Percentiles rank a stretch among this genome's conserved stretches.
These are phyloP conservation scores for Butyriboletus regius DNA, from an alignment of 1,284 basidiomycete species.

Conservation along the genomic window DNA sequence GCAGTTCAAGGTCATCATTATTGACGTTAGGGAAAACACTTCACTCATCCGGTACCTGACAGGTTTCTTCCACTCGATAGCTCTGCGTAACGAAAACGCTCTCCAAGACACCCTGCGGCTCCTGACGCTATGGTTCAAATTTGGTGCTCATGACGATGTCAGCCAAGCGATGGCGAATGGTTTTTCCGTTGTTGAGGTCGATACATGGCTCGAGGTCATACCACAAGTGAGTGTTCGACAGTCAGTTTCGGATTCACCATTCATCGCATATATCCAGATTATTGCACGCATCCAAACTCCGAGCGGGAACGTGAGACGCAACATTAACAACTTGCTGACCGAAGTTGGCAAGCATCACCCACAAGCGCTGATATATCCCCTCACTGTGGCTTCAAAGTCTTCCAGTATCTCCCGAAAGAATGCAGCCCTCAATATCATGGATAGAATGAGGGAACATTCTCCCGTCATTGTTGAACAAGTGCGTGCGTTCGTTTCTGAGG, in stretches of 20 bases:
- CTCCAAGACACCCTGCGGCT: slow-evolving; percentile 92
- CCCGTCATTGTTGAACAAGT: slow-evolving; percentile 84
- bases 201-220: slow-evolving; percentile 98
- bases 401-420: slow-evolving; percentile 77
- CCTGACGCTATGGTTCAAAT: slow-evolving; percentile 98
- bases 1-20: slow-evolving; percentile 73
- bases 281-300: slow-evolving; percentile 98
- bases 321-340: slow-evolving; percentile 84
- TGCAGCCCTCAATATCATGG: slow-evolving; percentile 85
- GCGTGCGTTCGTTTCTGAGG: slow-evolving; percentile 9
- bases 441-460: slow-evolving; percentile 90
- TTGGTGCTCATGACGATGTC: slow-evolving; percentile 86
- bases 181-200: slow-evolving; percentile 85
- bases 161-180: slow-evolving; percentile 84
- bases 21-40: background rate
- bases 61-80: slow-evolving; percentile 95
- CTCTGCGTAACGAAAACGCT: slow-evolving; percentile 82
- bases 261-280: slow-evolving; percentile 50
- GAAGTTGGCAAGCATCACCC: slow-evolving; percentile 96
- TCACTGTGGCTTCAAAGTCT: slow-evolving; percentile 97
- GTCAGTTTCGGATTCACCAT: background rate
- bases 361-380: slow-evolving; percentile 92
- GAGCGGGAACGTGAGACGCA: slow-evolving; percentile 75
- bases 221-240: slow-evolving; percentile 63
- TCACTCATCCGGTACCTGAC: slow-evolving; percentile 6